phyloP scores from a whole-genome alignment of 306 rosid species.

The Coriaria nepalensis region DNA sequence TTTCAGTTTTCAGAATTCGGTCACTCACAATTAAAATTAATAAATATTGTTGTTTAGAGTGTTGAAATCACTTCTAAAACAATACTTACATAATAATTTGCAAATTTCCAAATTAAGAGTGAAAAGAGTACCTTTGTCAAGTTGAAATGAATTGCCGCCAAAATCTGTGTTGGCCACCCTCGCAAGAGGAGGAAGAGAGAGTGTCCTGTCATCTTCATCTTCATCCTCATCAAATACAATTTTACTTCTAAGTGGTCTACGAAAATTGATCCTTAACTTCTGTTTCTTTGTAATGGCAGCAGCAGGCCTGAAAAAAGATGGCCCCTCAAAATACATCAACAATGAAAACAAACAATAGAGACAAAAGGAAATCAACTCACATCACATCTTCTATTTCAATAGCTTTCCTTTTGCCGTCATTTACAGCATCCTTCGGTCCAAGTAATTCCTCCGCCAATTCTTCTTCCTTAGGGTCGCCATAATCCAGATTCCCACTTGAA shows the following conservation, averaged over 20 bases:
- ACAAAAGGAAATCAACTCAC: constrained; percentile 22
- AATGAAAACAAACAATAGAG: neutral
- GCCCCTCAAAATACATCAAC: constrained; percentile 4
- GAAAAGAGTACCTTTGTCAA: constrained; percentile 49
- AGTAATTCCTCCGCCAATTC: constrained; percentile 31
- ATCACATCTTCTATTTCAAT: constrained; percentile 28
- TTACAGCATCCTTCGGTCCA: constrained; percentile 17
- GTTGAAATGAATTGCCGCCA: constrained; percentile 21
- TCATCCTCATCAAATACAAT: constrained; percentile 87
- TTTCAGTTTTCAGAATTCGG: too few relatives aligned
- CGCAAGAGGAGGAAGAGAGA: constrained; percentile 58
- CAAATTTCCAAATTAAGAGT: constrained; percentile 3
- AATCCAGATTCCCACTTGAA: constrained; percentile 33
- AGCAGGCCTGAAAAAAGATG: constrained; percentile 26
- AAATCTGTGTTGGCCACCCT: constrained; percentile 44
- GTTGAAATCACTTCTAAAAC: too few relatives aligned
- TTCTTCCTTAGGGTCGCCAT: constrained; percentile 25
- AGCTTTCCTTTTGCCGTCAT: constrained; percentile 21
- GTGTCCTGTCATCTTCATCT: constrained; percentile 4
- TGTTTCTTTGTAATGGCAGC: constrained; percentile 60
- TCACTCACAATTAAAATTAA: too few relatives aligned
- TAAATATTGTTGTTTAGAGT: too few relatives aligned
- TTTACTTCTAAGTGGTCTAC: constrained; percentile 66
- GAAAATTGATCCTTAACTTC: constrained; percentile 72
- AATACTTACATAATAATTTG: too few relatives aligned